Percentiles rank a stretch among this genome's conserved stretches.
Conservation (phyloP, 495 filamentous ascomycete genomes). For the Neurospora sp. region DNA sequence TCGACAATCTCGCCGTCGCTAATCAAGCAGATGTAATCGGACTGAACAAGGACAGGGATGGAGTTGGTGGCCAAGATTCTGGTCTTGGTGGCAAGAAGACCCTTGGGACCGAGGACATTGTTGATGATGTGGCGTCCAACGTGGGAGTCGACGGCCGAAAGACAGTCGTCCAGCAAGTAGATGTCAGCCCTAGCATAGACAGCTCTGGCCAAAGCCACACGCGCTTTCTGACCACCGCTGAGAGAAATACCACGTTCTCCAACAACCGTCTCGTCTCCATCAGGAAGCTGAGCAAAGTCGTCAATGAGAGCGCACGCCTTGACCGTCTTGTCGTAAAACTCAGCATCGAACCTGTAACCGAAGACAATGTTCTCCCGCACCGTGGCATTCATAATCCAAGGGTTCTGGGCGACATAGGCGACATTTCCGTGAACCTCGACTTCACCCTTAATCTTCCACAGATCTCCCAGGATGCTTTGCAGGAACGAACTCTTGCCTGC, state of each 20-base stretch:
- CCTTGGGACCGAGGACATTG: conserved; percentile 76
- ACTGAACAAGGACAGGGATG: conserved; percentile 78
- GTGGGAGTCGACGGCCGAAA: conserved; percentile 96
- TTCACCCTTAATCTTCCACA: conserved; percentile 82
- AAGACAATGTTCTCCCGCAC: conserved; percentile 97
- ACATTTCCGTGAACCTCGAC: conserved; percentile 70
- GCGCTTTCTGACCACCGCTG: conserved; percentile 93
- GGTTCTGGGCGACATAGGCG: conserved; percentile 84
- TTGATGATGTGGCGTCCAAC: conserved; percentile 93
- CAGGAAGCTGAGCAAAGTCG: conserved; percentile 86
- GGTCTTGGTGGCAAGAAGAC: conserved; percentile 77
- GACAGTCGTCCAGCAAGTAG: conserved; percentile 85
- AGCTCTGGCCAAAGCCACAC: conserved; percentile 86
- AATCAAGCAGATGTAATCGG: conserved; percentile 72
- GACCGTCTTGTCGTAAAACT: conserved; percentile 89
- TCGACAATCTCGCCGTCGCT: conserved; percentile 78
- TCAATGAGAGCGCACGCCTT: conserved; percentile 88
- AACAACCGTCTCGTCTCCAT: conserved; percentile 94
- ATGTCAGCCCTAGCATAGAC: conserved; percentile 97
- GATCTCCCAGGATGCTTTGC: conserved; percentile 74
- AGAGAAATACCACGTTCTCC: conserved; percentile 96
- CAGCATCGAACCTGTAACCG: conserved; percentile 86
- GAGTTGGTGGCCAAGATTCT: conserved; percentile 93
- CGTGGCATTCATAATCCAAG: conserved; percentile 98
- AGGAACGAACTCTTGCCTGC: conserved; percentile 90